Evolutionary conservation across 345 rosid genomes (phyloP).

Genomic region (Salix viminalis): DNA sequence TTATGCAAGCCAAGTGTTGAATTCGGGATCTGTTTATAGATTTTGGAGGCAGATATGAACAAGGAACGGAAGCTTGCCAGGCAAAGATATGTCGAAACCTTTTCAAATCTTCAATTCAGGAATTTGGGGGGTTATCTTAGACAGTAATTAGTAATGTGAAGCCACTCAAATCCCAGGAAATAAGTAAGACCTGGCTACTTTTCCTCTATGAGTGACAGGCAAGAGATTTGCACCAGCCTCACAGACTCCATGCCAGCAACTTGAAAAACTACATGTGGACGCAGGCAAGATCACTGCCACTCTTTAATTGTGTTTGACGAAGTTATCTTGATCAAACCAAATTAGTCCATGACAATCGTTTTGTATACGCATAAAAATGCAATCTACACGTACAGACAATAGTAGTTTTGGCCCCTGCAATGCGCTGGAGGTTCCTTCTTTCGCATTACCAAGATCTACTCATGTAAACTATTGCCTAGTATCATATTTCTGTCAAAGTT

Average conservation of each 20-base stretch:
- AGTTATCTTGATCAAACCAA: too few species aligned
- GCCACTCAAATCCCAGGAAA: neutral
- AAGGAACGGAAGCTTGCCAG: conserved; percentile 69
- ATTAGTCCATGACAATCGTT: too few species aligned
- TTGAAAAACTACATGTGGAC: neutral
- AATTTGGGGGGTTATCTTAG: conserved; percentile 44
- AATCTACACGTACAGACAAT: too few species aligned
- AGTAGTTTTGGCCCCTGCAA: too few species aligned
- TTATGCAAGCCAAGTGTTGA: conserved; percentile 59
- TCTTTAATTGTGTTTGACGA: too few species aligned
- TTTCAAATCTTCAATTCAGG: conserved; percentile 70
- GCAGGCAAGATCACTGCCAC: too few species aligned
- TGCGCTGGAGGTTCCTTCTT: too few species aligned
- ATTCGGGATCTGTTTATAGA: conserved; percentile 76
- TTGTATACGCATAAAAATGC: too few species aligned
- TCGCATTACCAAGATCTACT: too few species aligned
- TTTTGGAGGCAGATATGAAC: conserved; percentile 78
- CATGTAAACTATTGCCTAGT: too few species aligned
- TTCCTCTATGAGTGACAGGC: conserved; percentile 32
- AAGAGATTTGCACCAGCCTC: conserved; percentile 36
- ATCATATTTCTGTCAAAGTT: too few species aligned
- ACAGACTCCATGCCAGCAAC: neutral
- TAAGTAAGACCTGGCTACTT: neutral
- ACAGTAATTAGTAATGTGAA: neutral
- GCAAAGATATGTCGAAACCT: conserved; percentile 63